Base-by-base conservation (phyloP, 306 rosid genomes). In the Casuarina cunninghamiana region DNA sequence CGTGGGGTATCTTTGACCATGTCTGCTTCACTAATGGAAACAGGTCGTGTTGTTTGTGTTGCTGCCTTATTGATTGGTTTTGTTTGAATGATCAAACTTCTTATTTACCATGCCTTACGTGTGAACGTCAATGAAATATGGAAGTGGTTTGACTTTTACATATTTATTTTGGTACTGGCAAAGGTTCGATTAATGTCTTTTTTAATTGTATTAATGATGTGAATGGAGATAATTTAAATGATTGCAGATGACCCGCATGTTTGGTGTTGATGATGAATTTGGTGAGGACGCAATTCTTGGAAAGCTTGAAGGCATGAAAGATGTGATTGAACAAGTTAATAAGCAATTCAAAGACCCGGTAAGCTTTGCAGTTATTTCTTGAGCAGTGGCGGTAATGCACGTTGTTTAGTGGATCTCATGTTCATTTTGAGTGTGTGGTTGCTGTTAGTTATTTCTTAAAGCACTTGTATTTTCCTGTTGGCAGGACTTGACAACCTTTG, bases 401-500 rank as follows among this genome's bases (percentile, higher is more conserved):
- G 45, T 2, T 15, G 46, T 63, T 63, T 35, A 63, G 37, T 63
- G 8, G 15, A 15, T 38, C 46, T 38, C 69, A 63, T 37, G 38
- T 13, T 13, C 44, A 10, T 63, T 13, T 63, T 38, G 69, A 63
- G 38, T 38, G 26, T 38, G 45, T 37, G 10, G 38, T 37, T 63
- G n/a, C 38, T 19, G 10, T 10, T 44, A 69, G 39, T 41, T 76
- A 72, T 80, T 55, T 72, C 77, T 77, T 57, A 74, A 57, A 45
- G 54, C 65, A 76, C 69, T 87, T 19, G 67, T 69, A 9, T 79
- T 53, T 77, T 75, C 72, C 62, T 79, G 38, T 83, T 86, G 73
- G 75, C 96, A 96, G 99, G 99, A 96, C 83, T 69, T 93, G 97
- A 96, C 99, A 65, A 96, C 99, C 32, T 96, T 96, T 61, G 79